These are phyloP conservation scores for Lasiosphaeria hispida DNA, from an alignment of 495 filamentous ascomycete species.

Conservation along the genomic window DNA sequence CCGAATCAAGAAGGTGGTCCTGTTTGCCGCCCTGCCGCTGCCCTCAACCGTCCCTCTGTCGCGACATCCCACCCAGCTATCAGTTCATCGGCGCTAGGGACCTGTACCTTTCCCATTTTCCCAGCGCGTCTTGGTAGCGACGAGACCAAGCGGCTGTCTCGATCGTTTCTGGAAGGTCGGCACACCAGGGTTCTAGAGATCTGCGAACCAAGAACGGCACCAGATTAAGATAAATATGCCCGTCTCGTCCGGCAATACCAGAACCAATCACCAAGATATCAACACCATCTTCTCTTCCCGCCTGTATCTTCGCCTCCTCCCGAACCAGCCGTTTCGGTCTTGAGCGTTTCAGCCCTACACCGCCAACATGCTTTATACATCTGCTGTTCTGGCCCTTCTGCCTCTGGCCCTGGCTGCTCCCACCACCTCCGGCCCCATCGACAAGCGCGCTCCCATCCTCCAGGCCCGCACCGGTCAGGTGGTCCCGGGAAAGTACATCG, in stretches of 20 bases:
- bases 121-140: constrained; percentile 3
- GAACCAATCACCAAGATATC: constrained; percentile 5
- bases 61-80: constrained; percentile 6
- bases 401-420: constrained; percentile 20
- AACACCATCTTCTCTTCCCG: constrained; percentile 7
- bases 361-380: constrained; percentile 24
- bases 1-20: constrained; percentile 32
- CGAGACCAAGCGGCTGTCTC: neutral
- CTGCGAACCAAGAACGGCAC: neutral
- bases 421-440: constrained; percentile 16
- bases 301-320: constrained; percentile 18
- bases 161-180: constrained; percentile 18
- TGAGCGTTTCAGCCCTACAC: neutral
- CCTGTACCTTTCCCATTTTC: neutral
- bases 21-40: constrained; percentile 13
- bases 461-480: neutral
- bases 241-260: neutral
- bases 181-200: neutral
- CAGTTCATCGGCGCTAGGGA: neutral
- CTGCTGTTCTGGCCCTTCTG: constrained; percentile 26
- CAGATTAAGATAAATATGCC: constrained; percentile 20
- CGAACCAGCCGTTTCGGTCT: neutral
- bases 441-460: constrained; percentile 16
- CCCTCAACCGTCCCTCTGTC: too few relatives aligned
- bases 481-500: constrained; percentile 8